phyloP scores from a whole-genome alignment of 345 rosid genomes.

The Camelina hispida region DNA sequence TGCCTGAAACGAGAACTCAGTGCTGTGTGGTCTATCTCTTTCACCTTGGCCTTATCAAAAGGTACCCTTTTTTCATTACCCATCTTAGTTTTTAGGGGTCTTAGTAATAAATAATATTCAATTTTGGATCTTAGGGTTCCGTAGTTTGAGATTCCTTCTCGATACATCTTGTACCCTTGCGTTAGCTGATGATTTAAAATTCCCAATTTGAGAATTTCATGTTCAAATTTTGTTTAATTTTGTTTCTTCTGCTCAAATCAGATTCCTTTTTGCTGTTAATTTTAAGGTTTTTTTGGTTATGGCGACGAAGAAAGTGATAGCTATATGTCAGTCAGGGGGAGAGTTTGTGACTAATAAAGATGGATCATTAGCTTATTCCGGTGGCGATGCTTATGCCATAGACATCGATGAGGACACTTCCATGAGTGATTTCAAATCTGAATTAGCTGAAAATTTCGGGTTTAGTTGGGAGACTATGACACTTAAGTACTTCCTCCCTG shows the following conservation, averaged over 20 bases:
- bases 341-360: constrained; percentile 72
- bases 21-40: constrained; percentile 17
- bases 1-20: background rate
- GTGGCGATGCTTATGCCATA: constrained; percentile 85
- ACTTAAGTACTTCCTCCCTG: constrained; percentile 87
- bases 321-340: constrained; percentile 93
- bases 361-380: constrained; percentile 67
- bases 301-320: constrained; percentile 82
- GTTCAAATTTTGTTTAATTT: too few relatives aligned
- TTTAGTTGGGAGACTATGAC: constrained; percentile 58
- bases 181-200: background rate
- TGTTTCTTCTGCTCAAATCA: background rate
- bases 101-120: background rate
- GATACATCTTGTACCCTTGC: background rate
- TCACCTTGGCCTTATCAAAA: constrained; percentile 18
- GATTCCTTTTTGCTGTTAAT: background rate
- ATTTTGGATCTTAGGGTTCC: constrained; percentile 13
- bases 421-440: constrained; percentile 66
- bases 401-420: constrained; percentile 67
- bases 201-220: background rate
- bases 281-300: constrained; percentile 44
- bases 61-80: constrained; percentile 4
- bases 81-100: background rate
- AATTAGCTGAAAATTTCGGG: constrained; percentile 75
- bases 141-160: background rate